These are phyloP conservation scores for Pholiota adiposa DNA, from an alignment of 1,284 basidiomycete species.

Conservation along the genomic window DNA sequence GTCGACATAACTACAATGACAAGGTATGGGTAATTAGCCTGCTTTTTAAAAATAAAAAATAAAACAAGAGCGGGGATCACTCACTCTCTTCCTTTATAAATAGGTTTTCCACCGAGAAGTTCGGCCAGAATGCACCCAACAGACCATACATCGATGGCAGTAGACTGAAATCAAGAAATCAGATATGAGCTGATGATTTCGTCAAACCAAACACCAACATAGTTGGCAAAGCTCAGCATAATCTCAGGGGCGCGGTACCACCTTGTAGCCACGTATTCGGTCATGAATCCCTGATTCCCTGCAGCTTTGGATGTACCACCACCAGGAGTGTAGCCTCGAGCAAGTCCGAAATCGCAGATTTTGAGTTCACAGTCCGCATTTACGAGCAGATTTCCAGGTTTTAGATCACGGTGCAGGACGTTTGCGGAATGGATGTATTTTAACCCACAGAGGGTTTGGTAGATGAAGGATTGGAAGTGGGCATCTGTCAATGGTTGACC, in stretches of 20 bases:
- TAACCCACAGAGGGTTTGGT: constrained; percentile 97
- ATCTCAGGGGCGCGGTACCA: constrained; percentile 99
- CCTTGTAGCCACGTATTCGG: constrained; percentile 96
- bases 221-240: constrained; percentile 97
- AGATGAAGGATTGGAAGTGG: constrained; percentile 98
- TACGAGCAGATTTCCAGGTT: constrained; percentile 95
- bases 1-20: constrained; percentile 81
- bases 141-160: constrained; percentile 96
- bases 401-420: constrained; percentile 97
- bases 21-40: constrained; percentile 3
- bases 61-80: constrained; percentile 31
- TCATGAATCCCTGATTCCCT: constrained; percentile 97
- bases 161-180: constrained; percentile 52
- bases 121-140: constrained; percentile 99
- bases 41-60: not conserved
- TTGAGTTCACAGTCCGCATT: constrained; percentile 98
- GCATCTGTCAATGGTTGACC: constrained; percentile 98
- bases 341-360: constrained; percentile 99
- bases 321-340: constrained; percentile 91
- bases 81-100: constrained; percentile 97
- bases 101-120: constrained; percentile 94
- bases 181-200: constrained; percentile 2
- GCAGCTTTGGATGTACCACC: constrained; percentile 67
- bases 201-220: constrained; percentile 50
- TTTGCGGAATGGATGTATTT: constrained; percentile 99